Percentiles rank a stretch among this genome's conserved stretches.
phyloP scores from a whole-genome alignment of 805 yeast genomes.

The Pichia kluyveri region DNA sequence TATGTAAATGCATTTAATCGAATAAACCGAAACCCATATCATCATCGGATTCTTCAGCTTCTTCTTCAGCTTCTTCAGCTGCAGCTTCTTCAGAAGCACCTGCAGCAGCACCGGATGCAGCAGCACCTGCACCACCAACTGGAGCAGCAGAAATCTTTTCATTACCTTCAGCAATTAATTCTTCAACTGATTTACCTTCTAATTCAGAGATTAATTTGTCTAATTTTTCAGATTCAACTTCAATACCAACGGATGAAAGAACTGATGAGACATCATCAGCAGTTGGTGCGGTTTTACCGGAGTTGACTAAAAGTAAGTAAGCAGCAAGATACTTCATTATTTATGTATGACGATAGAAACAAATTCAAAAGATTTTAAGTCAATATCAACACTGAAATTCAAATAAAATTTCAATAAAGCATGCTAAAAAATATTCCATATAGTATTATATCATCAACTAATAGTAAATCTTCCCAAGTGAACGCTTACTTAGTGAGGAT shows the following conservation, averaged over 20 bases:
- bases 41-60: slow-evolving; percentile 46
- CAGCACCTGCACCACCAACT: slow-evolving; percentile 62
- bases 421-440: too few species aligned
- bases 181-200: slow-evolving; percentile 68
- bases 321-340: slow-evolving; percentile 85
- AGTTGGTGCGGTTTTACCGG: slow-evolving; percentile 78
- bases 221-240: slow-evolving; percentile 71
- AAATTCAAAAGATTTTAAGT: too few species aligned
- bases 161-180: slow-evolving; percentile 73
- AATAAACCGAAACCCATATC: slow-evolving; percentile 85
- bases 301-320: slow-evolving; percentile 80
- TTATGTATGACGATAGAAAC: slow-evolving; percentile 9
- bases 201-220: slow-evolving; percentile 62
- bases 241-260: slow-evolving; percentile 69
- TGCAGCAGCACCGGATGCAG: slow-evolving; percentile 46
- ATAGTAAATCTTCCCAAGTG: too few species aligned
- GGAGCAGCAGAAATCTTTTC: slow-evolving; percentile 76
- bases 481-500: too few species aligned
- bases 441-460: too few species aligned
- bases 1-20: slow-evolving; percentile 54
- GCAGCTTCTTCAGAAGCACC: slow-evolving; percentile 50
- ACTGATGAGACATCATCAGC: slow-evolving; percentile 67
- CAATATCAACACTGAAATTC: not conserved
- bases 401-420: too few species aligned
- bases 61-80: slow-evolving; percentile 42